These are phyloP conservation scores for Dissophora globulifera DNA, from an alignment of 192 early-diverging fungal species.

Conservation along the genomic window DNA sequence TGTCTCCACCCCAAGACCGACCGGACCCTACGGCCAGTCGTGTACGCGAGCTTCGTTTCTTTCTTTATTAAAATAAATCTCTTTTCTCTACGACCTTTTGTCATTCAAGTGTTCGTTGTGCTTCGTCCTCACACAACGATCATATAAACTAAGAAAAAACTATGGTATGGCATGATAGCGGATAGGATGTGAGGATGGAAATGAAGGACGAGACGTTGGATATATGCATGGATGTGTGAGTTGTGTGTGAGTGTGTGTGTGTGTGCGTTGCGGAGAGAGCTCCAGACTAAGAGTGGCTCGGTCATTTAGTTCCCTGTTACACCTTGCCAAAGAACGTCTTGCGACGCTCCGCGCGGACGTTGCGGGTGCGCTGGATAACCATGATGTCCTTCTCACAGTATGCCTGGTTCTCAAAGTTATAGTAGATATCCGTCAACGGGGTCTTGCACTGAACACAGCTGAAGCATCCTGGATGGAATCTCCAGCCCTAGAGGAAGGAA, in stretches of 20 bases:
- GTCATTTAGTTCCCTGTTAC: slow-evolving; percentile 18
- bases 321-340: slow-evolving; percentile 65
- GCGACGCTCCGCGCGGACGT: slow-evolving; percentile 69
- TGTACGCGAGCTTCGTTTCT: too few relatives aligned
- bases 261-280: neutral
- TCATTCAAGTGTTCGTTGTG: too few relatives aligned
- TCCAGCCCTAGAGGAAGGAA: slow-evolving; percentile 54
- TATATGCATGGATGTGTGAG: neutral
- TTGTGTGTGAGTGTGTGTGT: neutral
- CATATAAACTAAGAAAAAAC: too few relatives aligned
- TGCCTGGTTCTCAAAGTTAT: slow-evolving; percentile 70
- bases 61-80: neutral
- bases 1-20: too few relatives aligned
- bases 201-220: neutral
- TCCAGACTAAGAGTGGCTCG: too few relatives aligned
- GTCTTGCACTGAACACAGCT: slow-evolving; percentile 72
- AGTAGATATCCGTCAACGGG: slow-evolving; percentile 75
- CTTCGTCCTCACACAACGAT: too few relatives aligned
- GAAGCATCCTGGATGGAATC: slow-evolving; percentile 92
- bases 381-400: slow-evolving; percentile 81
- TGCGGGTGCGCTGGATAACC: slow-evolving; percentile 67
- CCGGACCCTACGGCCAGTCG: too few relatives aligned
- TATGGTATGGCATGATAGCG: too few relatives aligned
- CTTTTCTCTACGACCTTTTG: too few relatives aligned
- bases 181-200: too few relatives aligned